Conservation (phyloP, 768 basidiomycete species). For the Panellus pusillus region DNA sequence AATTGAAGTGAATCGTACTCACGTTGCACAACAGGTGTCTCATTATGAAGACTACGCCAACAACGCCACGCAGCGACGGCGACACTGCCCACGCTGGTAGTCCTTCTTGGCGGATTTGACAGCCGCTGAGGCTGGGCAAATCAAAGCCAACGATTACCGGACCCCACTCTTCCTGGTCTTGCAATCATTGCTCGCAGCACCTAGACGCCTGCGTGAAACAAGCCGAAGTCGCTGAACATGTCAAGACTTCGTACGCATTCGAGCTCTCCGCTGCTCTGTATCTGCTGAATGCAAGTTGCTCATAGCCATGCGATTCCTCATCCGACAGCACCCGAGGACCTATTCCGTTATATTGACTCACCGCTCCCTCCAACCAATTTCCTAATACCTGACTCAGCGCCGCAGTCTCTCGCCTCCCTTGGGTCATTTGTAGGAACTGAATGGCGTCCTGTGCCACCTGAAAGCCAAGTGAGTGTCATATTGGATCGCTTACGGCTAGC, state of each 20-base stretch:
- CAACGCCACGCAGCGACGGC: no score
- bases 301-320: slow-evolving; percentile 5
- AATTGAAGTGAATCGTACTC: background rate
- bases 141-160: background rate
- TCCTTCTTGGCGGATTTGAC: background rate
- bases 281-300: background rate
- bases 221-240: slow-evolving; percentile 4
- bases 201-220: slow-evolving; percentile 6
- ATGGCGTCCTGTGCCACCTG: no score
- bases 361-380: background rate
- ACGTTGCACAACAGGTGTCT: background rate
- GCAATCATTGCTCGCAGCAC: slow-evolving; percentile 11
- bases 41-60: no score
- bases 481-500: no score
- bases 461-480: no score
- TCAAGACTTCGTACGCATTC: slow-evolving; percentile 4
- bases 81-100: background rate
- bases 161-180: slow-evolving; percentile 15
- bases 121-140: background rate
- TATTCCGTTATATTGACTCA: slow-evolving; percentile 5
- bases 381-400: no score
- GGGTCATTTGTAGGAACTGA: background rate
- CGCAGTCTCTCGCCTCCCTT: no score
- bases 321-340: slow-evolving; percentile 1
- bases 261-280: background rate